phyloP scores from a whole-genome alignment of 2,329 filamentous ascomycete genomes.

The Colletotrichum musicola region DNA sequence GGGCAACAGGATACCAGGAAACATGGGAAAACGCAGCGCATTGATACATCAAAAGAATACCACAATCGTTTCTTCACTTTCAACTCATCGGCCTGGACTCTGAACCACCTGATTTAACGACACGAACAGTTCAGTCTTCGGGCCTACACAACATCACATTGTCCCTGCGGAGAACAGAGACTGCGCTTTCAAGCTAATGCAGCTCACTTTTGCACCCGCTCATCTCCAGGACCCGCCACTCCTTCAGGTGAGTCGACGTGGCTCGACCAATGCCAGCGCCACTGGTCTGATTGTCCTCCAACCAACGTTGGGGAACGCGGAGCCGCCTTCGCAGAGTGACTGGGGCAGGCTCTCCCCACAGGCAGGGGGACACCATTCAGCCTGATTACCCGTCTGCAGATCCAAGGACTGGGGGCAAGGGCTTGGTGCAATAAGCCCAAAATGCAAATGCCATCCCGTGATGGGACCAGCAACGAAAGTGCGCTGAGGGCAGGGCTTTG shows the following conservation, averaged over 20 bases:
- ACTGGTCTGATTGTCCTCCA: slow-evolving; percentile 34
- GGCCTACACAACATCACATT: neutral
- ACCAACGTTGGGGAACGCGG: slow-evolving; percentile 34
- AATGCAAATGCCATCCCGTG: slow-evolving; percentile 4
- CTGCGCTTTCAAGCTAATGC: slow-evolving; percentile 8
- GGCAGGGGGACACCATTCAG: slow-evolving; percentile 15
- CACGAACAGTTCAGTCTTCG: neutral
- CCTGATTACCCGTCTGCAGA: slow-evolving; percentile 33
- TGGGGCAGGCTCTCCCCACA: slow-evolving; percentile 1
- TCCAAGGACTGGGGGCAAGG: slow-evolving; percentile 7
- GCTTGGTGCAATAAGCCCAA: neutral
- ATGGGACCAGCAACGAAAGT: neutral
- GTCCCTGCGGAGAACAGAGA: slow-evolving; percentile 1
- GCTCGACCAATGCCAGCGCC: slow-evolving; percentile 32
- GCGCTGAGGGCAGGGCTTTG: neutral
- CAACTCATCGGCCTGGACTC: neutral
- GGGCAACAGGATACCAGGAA: neutral
- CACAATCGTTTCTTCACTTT: slow-evolving; percentile 17
- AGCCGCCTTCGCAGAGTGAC: slow-evolving; percentile 10
- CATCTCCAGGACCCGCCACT: slow-evolving; percentile 24
- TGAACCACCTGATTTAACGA: neutral
- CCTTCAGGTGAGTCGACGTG: slow-evolving; percentile 36
- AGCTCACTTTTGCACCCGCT: slow-evolving; percentile 26
- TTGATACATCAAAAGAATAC: slow-evolving; percentile 8
- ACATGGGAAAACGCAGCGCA: slow-evolving; percentile 9